Base-by-base conservation (phyloP, 257 asterid species). In the Oldenlandia corymbosa region DNA sequence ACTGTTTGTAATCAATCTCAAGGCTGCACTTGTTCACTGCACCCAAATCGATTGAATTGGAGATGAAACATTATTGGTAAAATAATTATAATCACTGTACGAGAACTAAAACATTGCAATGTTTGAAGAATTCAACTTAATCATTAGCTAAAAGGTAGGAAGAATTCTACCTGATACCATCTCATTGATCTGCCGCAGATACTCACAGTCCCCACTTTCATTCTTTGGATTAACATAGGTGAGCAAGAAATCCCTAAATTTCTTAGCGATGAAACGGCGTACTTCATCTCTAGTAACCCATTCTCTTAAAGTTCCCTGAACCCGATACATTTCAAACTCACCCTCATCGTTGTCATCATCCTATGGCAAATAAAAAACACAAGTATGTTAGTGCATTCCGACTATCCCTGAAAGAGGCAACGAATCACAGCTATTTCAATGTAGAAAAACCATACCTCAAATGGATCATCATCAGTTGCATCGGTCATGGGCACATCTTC, bases 231-330 rank as follows among this genome's bases (percentile, higher is more conserved):
- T 93, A 68, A 87, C 88, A 65, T 90, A 87, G 0, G 96, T 90
- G 55, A 85, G 88, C 79, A 93, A 75, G 80, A 93, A 93, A 42
- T 88, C 94, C 78, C 83, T 93, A 84, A 93, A 90, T 68, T 87
- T 90, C 80, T 80, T 87, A 10, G 85, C 99, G 67, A 93, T 90
- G 83, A 93, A 93, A 36, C 94, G 91, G 71, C 96, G 82, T 28
- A 93, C 95, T 81, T 93, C 99, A 93, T 93, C 99, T 72, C 99
- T 85, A 62, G 99, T 90, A 64, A 93, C 99, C 99, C 97, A 93
- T 76, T 93, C 99, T 77, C 97, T 84, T 42, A 90, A 88, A 47
- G 99, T 87, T 70, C 99, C 97, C 76, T 90, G 97, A 70, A 93
- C 96, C 68, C 83, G 80, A 73, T 93, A 87, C 95, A 90, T 85